Evolutionary conservation across 495 filamentous ascomycete genomes (phyloP).

Genomic region (Immersiella caudata): DNA sequence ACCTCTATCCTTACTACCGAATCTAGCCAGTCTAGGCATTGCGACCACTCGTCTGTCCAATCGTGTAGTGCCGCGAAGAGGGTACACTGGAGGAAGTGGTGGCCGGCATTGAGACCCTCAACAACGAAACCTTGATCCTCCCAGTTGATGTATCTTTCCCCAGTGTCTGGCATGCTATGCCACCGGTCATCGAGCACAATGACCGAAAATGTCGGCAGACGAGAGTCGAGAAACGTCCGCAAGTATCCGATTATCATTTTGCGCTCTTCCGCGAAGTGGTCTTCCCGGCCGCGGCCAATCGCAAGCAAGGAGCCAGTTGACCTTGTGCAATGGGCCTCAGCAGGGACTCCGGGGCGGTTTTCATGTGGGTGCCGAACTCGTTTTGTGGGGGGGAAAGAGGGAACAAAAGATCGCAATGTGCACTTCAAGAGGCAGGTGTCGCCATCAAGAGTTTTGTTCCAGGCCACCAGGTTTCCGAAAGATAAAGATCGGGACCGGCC

Average conservation of each 20-base stretch:
- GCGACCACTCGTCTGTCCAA: conserved; percentile 9
- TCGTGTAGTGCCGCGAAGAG: neutral
- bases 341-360: too few species aligned
- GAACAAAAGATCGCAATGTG: neutral
- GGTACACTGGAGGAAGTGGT: conserved; percentile 15
- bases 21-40: conserved; percentile 12
- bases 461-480: neutral
- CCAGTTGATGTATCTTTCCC: conserved; percentile 4
- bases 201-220: neutral
- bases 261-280: neutral
- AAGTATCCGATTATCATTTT: neutral
- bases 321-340: neutral
- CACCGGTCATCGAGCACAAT: neutral
- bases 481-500: neutral
- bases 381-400: too few species aligned
- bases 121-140: conserved; percentile 12
- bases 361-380: too few species aligned
- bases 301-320: neutral
- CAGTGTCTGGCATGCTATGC: neutral
- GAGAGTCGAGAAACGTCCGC: neutral
- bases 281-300: neutral
- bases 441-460: neutral
- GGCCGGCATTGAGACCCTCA: conserved; percentile 9
- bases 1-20: neutral
- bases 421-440: neutral